Evolutionary conservation across 2,329 filamentous ascomycete genomes (phyloP), one percentile per base, ranked within the genome.

Genomic region (Aureobasidium melanogenum): DNA sequence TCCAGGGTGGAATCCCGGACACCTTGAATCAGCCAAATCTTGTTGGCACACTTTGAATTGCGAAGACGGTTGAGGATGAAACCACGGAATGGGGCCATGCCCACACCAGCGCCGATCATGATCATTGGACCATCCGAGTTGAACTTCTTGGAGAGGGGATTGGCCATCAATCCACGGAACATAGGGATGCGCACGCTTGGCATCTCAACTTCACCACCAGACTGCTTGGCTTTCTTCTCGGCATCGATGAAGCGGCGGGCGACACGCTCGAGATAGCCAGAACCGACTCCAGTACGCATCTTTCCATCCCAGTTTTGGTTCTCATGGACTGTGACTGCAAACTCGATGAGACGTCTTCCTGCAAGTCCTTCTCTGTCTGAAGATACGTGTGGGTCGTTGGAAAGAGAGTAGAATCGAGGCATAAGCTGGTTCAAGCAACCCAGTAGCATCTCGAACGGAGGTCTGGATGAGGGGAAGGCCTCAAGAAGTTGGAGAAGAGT

Each of bases 151-250:
- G 92, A 94, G 1, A 99, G 82, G 0, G 94, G 94, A 73, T 99
- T 99, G 64, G 91, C 87, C 94, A 99, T 99, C 46, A 99, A 80
- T 0, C 94, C 94, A 70, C 96, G 91, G 83, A 99, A 99, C 90
- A 99, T 97, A 68, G 94, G 94, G 5, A 97, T 80, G 67, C 89
- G 86, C 17, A 97, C 71, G 66, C 91, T 83, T 2, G 84, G 76
- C 56, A 70, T 75, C 62, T 80, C 76, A 36, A 77, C 71, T 76
- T 80, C 65, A 52, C 76, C 62, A 24, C 67, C 65, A 2, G 69
- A 69, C 19, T 68, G 66, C 48, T 74, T 74, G 50, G 87, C 88
- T 2, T 80, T 76, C 36, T 80, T 76, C 71, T 90, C 84, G 0
- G 88, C 85, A 15, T 83, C 81, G 67, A 93, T 82, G 71, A 89